Evolutionary conservation across 2,329 filamentous ascomycete genomes (phyloP), one percentile per base, ranked within the genome.

Genomic region (Talaromyces rugulosus): DNA sequence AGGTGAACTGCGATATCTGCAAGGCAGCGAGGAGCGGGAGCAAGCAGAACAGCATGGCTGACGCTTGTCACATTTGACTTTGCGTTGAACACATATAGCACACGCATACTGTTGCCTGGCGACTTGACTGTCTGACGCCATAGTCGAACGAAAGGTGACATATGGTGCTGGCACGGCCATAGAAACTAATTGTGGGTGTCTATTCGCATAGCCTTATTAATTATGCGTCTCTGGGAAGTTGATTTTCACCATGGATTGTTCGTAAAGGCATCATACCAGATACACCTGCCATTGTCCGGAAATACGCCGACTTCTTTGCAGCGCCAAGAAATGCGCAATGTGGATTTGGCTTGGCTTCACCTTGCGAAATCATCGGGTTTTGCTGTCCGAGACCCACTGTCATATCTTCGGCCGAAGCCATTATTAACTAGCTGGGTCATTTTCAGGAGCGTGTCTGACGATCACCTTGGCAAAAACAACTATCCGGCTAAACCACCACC

Each of bases 21-120:
- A 44, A 18, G 55, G 34, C 18, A 57, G 9, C 2, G 36, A 44
- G 9, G 36, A 57, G 12, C 34, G 55, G n/a, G 42, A 42, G 30
- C 55, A 57, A 18, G 55, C 44, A 9, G 44, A 47, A 42, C 36
- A 57, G 42, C 55, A 57, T 28, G 55, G 55, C n/a, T 57, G 55
- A 3, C 55, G 34, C 42, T 57, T 42, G 34, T 57, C 55, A 18
- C 55, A 57, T 18, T 57, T 42, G 8, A 57, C 34, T 28, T 44
- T 57, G 23, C 36, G 55, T 30, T 57, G 36, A 6, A 57, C 55
- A 16, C 55, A 42, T 44, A 30, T 57, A 3, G 55, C 42, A 18
- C 55, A 57, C 12, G 55, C 55, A 47, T 44, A 57, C 16, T 30
- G 34, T 33, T 57, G 44, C 44, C 44, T 23, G 11, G 18, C n/a